Evolutionary conservation across 1,284 basidiomycete species (phyloP).

Genomic region (Agroathelia rolfsii): DNA sequence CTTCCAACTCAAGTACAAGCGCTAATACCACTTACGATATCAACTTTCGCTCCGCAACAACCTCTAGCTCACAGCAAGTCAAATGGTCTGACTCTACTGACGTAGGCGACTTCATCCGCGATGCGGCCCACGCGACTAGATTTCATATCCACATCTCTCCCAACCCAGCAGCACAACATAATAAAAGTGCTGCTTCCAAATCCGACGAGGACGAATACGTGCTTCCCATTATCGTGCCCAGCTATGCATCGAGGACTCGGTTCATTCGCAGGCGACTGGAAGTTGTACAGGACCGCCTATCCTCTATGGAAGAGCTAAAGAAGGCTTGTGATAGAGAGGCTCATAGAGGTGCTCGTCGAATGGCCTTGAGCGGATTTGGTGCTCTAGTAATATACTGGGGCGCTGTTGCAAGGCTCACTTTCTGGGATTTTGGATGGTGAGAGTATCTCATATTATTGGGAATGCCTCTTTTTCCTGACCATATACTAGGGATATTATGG

Average conservation of each 20-base stretch:
- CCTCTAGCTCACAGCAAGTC: slow-evolving; percentile 24
- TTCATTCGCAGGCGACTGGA: slow-evolving; percentile 45
- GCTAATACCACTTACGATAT: slow-evolving; percentile 25
- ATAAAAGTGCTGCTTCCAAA: slow-evolving; percentile 6
- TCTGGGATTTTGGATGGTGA: slow-evolving; percentile 52
- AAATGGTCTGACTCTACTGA: slow-evolving; percentile 63
- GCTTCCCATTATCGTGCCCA: slow-evolving; percentile 51
- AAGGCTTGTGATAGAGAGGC: slow-evolving; percentile 45
- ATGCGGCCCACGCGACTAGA: slow-evolving; percentile 43
- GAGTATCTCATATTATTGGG: slow-evolving; percentile 9
- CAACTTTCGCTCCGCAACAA: slow-evolving; percentile 36
- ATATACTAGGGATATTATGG: slow-evolving; percentile 51
- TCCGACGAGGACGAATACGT: too few relatives aligned
- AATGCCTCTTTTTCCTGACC: background rate
- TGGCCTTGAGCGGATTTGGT: slow-evolving; percentile 50
- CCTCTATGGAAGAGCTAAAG: slow-evolving; percentile 44
- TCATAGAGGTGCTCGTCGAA: slow-evolving; percentile 40
- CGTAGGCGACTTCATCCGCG: slow-evolving; percentile 56
- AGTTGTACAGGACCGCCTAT: slow-evolving; percentile 30
- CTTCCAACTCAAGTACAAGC: too few relatives aligned
- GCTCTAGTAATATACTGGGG: slow-evolving; percentile 56
- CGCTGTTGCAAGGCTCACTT: slow-evolving; percentile 51
- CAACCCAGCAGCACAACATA: slow-evolving; percentile 5
- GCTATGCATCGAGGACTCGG: slow-evolving; percentile 51
- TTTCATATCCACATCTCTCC: slow-evolving; percentile 44